Percentiles rank a stretch among this genome's conserved stretches.
Evolutionary conservation across 1,284 basidiomycete genomes (phyloP).

Genomic region (Takashimella koratensis): DNA sequence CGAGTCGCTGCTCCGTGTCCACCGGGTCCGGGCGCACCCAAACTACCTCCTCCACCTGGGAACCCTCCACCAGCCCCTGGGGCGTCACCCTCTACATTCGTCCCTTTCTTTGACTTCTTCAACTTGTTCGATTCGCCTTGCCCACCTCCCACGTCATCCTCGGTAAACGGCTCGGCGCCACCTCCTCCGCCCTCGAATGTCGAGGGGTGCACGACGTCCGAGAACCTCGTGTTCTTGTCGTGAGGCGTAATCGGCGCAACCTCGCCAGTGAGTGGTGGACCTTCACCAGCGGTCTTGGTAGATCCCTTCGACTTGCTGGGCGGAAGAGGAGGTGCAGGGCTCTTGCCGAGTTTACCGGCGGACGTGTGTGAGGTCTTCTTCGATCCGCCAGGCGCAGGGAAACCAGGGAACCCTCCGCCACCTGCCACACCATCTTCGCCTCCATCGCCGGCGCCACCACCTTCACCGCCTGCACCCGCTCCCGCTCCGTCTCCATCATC

Average conservation of each 20-base stretch:
- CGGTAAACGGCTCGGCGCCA: not conserved
- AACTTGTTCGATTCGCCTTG: not conserved
- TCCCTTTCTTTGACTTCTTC: not conserved
- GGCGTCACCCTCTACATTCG: conserved; percentile 6
- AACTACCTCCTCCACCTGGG: not conserved
- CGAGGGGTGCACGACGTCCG: conserved; percentile 21
- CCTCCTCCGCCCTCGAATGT: not conserved
- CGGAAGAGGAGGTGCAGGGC: not conserved
- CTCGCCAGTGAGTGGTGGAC: conserved; percentile 13
- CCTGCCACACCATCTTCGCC: conserved; percentile 70
- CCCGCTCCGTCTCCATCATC: not conserved
- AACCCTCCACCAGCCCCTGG: not conserved
- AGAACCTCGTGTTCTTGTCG: conserved; percentile 27
- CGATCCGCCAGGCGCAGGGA: not conserved
- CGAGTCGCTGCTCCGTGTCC: no score
- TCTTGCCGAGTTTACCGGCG: not conserved
- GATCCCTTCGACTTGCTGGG: conserved; percentile 16
- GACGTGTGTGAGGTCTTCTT: not conserved
- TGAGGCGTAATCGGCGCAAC: conserved; percentile 9
- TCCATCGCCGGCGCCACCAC: conserved; percentile 70
- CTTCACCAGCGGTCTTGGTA: conserved; percentile 11
- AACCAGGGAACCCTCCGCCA: conserved; percentile 52
- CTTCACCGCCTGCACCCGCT: conserved; percentile 26
- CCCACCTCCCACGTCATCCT: not conserved
- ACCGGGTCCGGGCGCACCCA: no score